Evolutionary conservation across 2,329 filamentous ascomycete species (phyloP).

Genomic region (Ophiostoma angusticollis): DNA sequence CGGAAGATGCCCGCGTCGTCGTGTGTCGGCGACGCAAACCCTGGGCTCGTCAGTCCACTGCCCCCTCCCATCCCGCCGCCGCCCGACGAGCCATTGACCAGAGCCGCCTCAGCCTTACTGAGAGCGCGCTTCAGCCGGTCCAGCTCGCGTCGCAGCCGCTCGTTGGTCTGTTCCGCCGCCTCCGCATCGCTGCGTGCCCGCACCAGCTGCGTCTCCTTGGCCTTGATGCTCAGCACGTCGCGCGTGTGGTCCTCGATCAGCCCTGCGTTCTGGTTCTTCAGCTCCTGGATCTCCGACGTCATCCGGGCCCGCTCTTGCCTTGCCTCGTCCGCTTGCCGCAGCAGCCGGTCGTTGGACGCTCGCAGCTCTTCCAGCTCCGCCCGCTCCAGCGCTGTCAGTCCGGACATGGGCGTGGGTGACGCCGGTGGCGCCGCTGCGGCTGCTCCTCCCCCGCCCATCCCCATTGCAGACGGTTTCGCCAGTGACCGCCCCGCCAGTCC

Average conservation of each 20-base stretch:
- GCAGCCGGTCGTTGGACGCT: slow-evolving; percentile 65
- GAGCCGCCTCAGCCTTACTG: slow-evolving; percentile 40
- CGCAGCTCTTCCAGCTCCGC: slow-evolving; percentile 88
- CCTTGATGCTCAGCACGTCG: slow-evolving; percentile 91
- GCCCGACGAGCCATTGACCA: slow-evolving; percentile 2
- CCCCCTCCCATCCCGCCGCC: slow-evolving; percentile 12
- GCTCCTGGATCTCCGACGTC: slow-evolving; percentile 76
- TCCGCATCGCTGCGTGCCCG: slow-evolving; percentile 83
- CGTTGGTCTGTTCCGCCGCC: slow-evolving; percentile 73
- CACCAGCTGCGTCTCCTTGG: slow-evolving; percentile 94
- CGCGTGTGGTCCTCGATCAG: slow-evolving; percentile 95
- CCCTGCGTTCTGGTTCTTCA: slow-evolving; percentile 93
- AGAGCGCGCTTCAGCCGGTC: slow-evolving; percentile 87
- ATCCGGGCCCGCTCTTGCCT: slow-evolving; percentile 71
- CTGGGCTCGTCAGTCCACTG: slow-evolving; percentile 18
- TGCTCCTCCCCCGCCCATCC: slow-evolving; percentile 38
- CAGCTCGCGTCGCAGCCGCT: slow-evolving; percentile 73
- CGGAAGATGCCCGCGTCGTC: slow-evolving; percentile 51
- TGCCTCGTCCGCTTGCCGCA: slow-evolving; percentile 64
- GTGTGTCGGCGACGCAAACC: slow-evolving; percentile 36
- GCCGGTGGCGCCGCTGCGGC: slow-evolving; percentile 38
- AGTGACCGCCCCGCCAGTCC: slow-evolving; percentile 79
- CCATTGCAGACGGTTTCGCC: slow-evolving; percentile 52
- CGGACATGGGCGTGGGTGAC: slow-evolving; percentile 48
- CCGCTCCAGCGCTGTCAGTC: slow-evolving; percentile 65